Evolutionary conservation across 768 basidiomycete species (phyloP), one percentile per base, ranked within the genome.

Genomic region (Psilocybe azurescens): DNA sequence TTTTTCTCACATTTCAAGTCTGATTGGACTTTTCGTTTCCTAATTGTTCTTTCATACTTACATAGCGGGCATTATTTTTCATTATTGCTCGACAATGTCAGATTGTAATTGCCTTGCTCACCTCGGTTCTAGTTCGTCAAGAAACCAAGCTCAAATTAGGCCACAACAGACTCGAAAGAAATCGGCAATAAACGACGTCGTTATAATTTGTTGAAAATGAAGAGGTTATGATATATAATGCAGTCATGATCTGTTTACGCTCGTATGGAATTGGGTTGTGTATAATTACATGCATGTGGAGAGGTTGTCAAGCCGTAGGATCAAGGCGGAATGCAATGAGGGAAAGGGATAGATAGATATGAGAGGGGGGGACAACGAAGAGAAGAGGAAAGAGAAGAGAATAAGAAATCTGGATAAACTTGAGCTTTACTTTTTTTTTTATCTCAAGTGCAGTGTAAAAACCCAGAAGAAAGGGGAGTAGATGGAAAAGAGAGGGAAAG

Each of bases 271-370:
- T n/a, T 33, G 28, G 53, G 30, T 24, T 58, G 39, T 44, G 39
- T 55, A 55, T 55, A 55, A 55, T 41, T 55, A 55, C 54, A 55
- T 55, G 54, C 14, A 44, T 44, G 54, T 29, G 28, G 11, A 36
- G 53, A 38, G n/a, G 36, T 44, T 38, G 5, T 44, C 38, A 55
- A 55, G 20, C 44, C 54, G 14, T 44, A 13, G 36, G 41, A 20
- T 10, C 41, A 39, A 33, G 38, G 29, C 54, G 54, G 39, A 30
- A 55, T 55, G 54, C 54, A 55, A 55, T 55, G 39, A 55, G 29
- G 16, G 28, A 13, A 29, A 24, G 29, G 20, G 7, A 28, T 10
- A 20, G 24, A 29, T 29, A 29, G 50, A 52, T 24, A 24, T 52
- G 28, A 30, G 29, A 30, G 24, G 50, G 20, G 5, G 29, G 11